Evolutionary conservation across 2,329 filamentous ascomycete genomes (phyloP).

Genomic region (Colletotrichum incanum): DNA sequence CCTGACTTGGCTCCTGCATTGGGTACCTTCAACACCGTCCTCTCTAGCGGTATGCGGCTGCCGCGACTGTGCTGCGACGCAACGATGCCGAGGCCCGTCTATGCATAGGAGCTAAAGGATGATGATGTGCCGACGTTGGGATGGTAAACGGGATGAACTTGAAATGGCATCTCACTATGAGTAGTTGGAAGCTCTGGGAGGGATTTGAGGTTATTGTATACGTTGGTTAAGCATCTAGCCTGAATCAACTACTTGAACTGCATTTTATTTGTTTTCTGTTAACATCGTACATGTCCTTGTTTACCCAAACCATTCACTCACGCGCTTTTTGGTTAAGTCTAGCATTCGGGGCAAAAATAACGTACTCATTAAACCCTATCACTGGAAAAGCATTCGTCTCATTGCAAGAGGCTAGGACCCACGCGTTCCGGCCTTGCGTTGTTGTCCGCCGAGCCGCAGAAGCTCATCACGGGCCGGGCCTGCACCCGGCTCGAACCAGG

Average conservation of each 20-base stretch:
- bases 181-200: neutral
- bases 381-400: neutral
- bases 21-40: neutral
- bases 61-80: neutral
- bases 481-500: neutral
- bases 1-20: neutral
- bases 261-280: neutral
- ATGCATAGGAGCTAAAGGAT: neutral
- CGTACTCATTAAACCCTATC: accelerated
- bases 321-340: too few species aligned
- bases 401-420: too few species aligned
- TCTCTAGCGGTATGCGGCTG: neutral
- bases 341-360: neutral
- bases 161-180: neutral
- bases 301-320: accelerated
- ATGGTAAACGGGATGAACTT: neutral
- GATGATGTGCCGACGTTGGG: neutral
- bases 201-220: too few species aligned
- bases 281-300: neutral
- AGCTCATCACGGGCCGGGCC: neutral
- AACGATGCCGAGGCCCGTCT: neutral
- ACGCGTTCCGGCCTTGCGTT: neutral
- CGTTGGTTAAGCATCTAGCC: too few species aligned
- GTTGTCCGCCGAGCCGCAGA: neutral
- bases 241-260: neutral